Base-by-base conservation (phyloP, 495 filamentous ascomycete genomes). In the Xylaria castorea region DNA sequence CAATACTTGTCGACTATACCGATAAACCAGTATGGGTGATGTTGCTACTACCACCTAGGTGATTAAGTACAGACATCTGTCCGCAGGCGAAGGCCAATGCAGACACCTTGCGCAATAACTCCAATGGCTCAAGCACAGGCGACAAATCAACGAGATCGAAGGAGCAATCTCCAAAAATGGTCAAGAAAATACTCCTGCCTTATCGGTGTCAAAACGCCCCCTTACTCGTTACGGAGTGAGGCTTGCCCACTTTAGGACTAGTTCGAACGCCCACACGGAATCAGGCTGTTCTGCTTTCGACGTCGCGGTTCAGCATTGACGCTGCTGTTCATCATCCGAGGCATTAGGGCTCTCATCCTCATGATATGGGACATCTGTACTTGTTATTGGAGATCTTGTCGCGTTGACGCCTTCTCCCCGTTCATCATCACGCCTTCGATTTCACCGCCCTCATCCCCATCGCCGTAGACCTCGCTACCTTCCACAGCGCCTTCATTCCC, bases 211-310 rank as follows among this genome's bases (percentile, higher is more conserved):
- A 32, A 36, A 68, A 32, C 61, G n/a, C 16, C 67, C 60, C 60
- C 60, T 40, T 51, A 60, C 38, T 42, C 48, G 30, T 71, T 16
- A 32, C 50, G 34, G 62, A 48, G 46, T 72, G 50, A 30, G 40
- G 30, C 51, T 57, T 72, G 48, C 0, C 70, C 53, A 4, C 27
- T 67, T 46, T 61, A 4, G 70, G 70, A 61, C 63, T 72, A 72
- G 70, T 20, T 51, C 53, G 16, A 20, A 44, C 60, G 5, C 46
- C 60, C 69, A 51, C 70, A 72, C 27, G 46, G 44, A 71, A 64
- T 72, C 63, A 62, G 51, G 62, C 50, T 72, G 61, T 60, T 67
- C 70, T 72, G 70, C 70, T 66, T 66, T 66, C 53, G 70, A 72
- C 63, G 70, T 72, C 70, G 70, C 70, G 70, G 63, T 61, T 72